Base-by-base conservation (phyloP, 208 protist species). In the Angomonas deanei region DNA sequence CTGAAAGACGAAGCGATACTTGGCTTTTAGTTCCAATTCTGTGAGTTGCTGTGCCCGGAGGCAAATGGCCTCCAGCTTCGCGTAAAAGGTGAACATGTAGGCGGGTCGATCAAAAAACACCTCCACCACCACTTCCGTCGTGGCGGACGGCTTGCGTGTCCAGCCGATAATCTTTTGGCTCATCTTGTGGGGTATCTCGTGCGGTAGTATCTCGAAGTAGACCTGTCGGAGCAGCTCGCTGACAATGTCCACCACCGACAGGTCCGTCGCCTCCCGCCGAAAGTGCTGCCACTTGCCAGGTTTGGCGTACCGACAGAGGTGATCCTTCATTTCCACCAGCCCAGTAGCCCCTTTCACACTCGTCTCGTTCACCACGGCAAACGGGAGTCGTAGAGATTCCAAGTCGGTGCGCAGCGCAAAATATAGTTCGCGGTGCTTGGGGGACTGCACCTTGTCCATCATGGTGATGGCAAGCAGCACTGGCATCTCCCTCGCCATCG, bases 41-140 rank as follows among this genome's bases (percentile, higher is more conserved):
- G 82, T 78, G 23, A 93, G 31, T 50, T 78, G 75, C 72, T 93
- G 86, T 0, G 78, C 79, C 10, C 82, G 74, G 27, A 86, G 65
- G 38, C 82, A 93, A 19, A 96, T 72, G 15, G 86, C 84, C 82
- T 96, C 86, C 46, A 96, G 62, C 58, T 92, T 90, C 10, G 76
- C 19, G 73, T 96, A 93, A 50, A 96, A 96, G n/a, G 80, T 92
- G 64, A 93, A 93, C 81, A 96, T 87, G 72, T 93, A 96, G 38
- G 86, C 82, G 11, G 89, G 89, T 11, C 89, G 72, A 36, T 92
- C 86, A 61, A 93, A 91, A 61, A 93, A 96, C 11, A 92, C 82
- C 66, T 96, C 86, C n/a, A 88, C 88, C n/a, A 93, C 79, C 28
- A 93, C 89, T 70, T 96, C 86, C 26, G 80, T 88, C 46, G 73